Conservation (phyloP, 2,329 filamentous ascomycete genomes). For the Plectosphaerella cucumerina region DNA sequence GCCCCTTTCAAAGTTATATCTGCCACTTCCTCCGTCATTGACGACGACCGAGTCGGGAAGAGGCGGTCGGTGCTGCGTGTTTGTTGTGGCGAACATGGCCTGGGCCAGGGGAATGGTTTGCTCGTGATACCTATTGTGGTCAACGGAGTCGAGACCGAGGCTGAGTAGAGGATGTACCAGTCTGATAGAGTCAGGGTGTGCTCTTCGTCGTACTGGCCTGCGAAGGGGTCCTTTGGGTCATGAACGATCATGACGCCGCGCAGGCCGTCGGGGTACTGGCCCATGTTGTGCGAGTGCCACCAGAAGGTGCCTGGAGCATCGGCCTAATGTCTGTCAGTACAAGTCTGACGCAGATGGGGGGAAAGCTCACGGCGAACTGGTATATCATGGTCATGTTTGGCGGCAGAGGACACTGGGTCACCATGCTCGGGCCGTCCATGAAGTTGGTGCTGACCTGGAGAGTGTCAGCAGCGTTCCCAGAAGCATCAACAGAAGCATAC, state of each 20-base stretch:
- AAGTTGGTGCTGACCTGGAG: constrained; percentile 35
- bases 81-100: constrained; percentile 34
- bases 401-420: constrained; percentile 51
- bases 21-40: constrained; percentile 34
- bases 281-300: constrained; percentile 60
- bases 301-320: constrained; percentile 41
- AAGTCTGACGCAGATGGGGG: neutral
- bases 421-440: constrained; percentile 55
- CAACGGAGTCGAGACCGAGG: neutral
- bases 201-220: constrained; percentile 52
- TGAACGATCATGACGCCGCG: constrained; percentile 58
- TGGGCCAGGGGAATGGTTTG: constrained; percentile 31
- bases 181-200: constrained; percentile 40
- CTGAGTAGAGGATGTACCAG: constrained; percentile 18
- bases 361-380: constrained; percentile 37
- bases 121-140: constrained; percentile 33
- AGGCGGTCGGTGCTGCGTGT: constrained; percentile 34
- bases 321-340: constrained; percentile 18
- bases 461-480: constrained; percentile 45
- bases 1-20: constrained; percentile 31
- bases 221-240: constrained; percentile 51
- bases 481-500: too few relatives aligned
- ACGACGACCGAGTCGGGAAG: constrained; percentile 35
- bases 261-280: constrained; percentile 65
- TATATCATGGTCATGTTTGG: constrained; percentile 50